phyloP scores from a whole-genome alignment of 306 rosid species.

The Dalbergia cochinchinensis region DNA sequence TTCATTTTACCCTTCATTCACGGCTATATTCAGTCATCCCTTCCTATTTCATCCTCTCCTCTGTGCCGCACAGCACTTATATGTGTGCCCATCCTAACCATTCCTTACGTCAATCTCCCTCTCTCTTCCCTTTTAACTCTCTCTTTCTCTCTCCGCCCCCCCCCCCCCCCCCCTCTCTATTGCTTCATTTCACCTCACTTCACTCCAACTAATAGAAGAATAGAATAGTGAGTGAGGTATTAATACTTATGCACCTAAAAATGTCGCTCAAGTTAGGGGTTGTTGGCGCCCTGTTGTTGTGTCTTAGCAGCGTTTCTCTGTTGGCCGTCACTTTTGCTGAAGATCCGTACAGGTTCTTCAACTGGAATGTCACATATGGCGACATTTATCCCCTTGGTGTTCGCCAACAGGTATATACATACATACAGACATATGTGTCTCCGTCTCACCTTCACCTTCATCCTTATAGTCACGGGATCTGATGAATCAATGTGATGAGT shows the following conservation, averaged over 20 bases:
- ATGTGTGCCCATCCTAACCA: conserved; percentile 36
- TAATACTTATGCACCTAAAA: background rate
- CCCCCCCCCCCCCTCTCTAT: background rate
- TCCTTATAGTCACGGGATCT: conserved; percentile 22
- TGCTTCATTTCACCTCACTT: background rate
- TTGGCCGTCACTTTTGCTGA: conserved; percentile 62
- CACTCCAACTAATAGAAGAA: background rate
- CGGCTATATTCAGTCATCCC: conserved; percentile 42
- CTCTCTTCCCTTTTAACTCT: background rate
- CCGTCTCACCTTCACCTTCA: background rate
- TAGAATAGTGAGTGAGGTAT: background rate
- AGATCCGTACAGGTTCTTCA: conserved; percentile 93
- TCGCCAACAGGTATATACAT: conserved; percentile 72
- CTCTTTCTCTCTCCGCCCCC: background rate
- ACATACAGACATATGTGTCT: background rate
- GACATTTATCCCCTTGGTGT: conserved; percentile 92
- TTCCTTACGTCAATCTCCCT: background rate
- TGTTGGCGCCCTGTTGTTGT: conserved; percentile 46
- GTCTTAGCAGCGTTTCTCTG: conserved; percentile 33
- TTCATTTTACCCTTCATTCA: conserved; percentile 9
- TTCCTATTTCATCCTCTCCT: background rate
- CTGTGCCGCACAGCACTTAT: conserved; percentile 58
- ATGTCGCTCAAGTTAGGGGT: conserved; percentile 57
- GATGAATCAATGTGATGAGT: conserved; percentile 2
- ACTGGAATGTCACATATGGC: conserved; percentile 92